Evolutionary conservation across 768 basidiomycete genomes (phyloP).

Genomic region (Antrodiella citrinella): DNA sequence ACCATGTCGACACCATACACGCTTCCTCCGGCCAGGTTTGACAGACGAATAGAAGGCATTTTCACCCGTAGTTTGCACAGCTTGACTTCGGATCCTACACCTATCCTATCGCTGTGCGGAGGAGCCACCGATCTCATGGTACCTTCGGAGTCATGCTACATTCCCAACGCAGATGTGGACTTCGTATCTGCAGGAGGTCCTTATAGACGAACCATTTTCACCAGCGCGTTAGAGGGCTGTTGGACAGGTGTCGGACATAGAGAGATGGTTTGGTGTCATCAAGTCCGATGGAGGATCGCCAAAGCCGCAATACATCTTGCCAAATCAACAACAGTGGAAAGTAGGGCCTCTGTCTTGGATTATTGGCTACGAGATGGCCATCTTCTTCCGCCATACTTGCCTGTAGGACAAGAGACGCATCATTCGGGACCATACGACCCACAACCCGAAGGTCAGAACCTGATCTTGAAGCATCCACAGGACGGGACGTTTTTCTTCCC

Average conservation of each 20-base stretch:
- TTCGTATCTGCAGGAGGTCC: constrained; percentile 7
- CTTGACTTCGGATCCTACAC: constrained; percentile 41
- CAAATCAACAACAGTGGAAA: constrained; percentile 17
- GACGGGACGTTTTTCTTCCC: constrained; percentile 47
- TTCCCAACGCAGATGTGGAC: constrained; percentile 26
- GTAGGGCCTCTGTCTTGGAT: constrained; percentile 38
- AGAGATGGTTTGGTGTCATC: constrained; percentile 99
- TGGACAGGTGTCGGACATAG: constrained; percentile 96
- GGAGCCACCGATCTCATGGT: constrained; percentile 91
- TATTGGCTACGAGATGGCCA: constrained; percentile 65
- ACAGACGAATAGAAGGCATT: constrained; percentile 68
- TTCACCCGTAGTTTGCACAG: constrained; percentile 41
- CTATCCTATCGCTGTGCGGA: constrained; percentile 81
- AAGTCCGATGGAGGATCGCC: constrained; percentile 86
- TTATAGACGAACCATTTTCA: constrained; percentile 66
- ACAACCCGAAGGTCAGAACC: constrained; percentile 9
- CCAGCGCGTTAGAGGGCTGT: constrained; percentile 79
- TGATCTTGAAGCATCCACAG: constrained; percentile 38
- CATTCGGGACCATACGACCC: constrained; percentile 2
- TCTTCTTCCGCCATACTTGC: constrained; percentile 26
- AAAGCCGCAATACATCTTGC: constrained; percentile 68
- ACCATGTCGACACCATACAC: constrained; percentile 96
- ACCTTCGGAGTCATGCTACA: constrained; percentile 79
- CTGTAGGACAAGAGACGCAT: background rate
- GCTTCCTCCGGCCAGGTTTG: constrained; percentile 83